Base-by-base conservation (phyloP, 2,329 filamentous ascomycete genomes). In the Aphanocladium album region DNA sequence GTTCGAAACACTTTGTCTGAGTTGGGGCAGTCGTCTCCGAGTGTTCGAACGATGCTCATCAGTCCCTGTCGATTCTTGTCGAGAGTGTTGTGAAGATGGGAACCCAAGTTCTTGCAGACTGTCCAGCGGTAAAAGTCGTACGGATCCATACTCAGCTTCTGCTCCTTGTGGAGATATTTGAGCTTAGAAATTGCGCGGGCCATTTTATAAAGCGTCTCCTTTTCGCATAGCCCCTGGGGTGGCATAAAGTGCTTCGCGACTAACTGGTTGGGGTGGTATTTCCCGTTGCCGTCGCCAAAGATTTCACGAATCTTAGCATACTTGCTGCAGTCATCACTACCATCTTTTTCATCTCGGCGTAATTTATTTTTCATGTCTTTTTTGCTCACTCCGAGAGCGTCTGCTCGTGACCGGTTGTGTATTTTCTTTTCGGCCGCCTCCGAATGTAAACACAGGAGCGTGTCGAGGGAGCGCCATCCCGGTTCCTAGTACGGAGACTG, bases 251-350 rank as follows among this genome's bases (percentile, higher is more conserved):
- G 56, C 58, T 73, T 74, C 1, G 68, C 62, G 1, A 74, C 66
- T 0, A 77, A 58, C 45, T 76, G 74, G 46, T 77, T 77, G 0
- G 74, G 75, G 46, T 77, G 75, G 12, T 74, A 71, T 0, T 45
- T 43, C 2, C 67, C 65, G 1, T 63, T 55, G 0, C 61, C 56
- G 19, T 47, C 16, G 0, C 72, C 70, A 53, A 77, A 77, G 2
- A 75, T 69, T 23, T 74, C 66, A 3, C 69, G 64, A 23, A 74
- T 73, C 39, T 72, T 73, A 4, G 65, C 64, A 19, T 71, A 71
- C 47, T 71, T 75, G 41, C 67, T 70, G 21, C 72, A 69, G 7
- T 72, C 74, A 49, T 74, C 70, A 11, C 63, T 60, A 39, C 69
- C 69, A 0, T 66, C 47, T 53, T 73, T 73, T 33, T 62, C 33